phyloP scores from a whole-genome alignment of 768 basidiomycete genomes.

The Mycena galericulata region DNA sequence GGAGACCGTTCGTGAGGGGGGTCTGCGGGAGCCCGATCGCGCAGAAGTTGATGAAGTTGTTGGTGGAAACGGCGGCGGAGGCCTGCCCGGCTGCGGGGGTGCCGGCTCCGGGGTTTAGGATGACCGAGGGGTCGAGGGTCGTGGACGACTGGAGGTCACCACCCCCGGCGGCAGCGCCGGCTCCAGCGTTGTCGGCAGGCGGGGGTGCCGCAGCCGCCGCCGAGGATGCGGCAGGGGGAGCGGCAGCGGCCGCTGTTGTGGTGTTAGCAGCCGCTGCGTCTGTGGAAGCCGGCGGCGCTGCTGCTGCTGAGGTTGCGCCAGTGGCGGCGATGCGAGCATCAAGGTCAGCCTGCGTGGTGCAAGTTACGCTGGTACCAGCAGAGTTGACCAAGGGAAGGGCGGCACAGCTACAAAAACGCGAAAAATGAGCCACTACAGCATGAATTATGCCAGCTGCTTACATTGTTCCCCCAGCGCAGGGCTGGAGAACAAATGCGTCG shows the following conservation, averaged over 20 bases:
- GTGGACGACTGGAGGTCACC: neutral
- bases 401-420: conserved; percentile 50
- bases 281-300: conserved; percentile 25
- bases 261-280: neutral
- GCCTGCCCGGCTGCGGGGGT: conserved; percentile 59
- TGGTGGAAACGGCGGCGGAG: conserved; percentile 61
- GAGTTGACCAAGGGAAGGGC: conserved; percentile 65
- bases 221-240: neutral
- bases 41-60: conserved; percentile 79
- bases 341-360: conserved; percentile 61
- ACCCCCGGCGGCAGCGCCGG: neutral
- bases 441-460: conserved; percentile 34
- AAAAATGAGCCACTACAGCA: neutral
- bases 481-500: conserved; percentile 54
- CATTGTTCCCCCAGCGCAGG: conserved; percentile 52
- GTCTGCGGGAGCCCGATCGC: conserved; percentile 47
- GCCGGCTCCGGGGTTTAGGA: conserved; percentile 64
- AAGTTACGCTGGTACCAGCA: conserved; percentile 63
- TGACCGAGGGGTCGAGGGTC: conserved; percentile 60
- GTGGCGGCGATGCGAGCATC: conserved; percentile 59
- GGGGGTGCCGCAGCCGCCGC: neutral
- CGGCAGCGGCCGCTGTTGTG: neutral
- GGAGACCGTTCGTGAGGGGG: conserved; percentile 65
- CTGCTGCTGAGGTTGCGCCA: conserved; percentile 21
- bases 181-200: neutral